These are phyloP conservation scores for Hypocreales sp. DNA, from an alignment of 2,329 filamentous ascomycete genomes.

Conservation along the genomic window DNA sequence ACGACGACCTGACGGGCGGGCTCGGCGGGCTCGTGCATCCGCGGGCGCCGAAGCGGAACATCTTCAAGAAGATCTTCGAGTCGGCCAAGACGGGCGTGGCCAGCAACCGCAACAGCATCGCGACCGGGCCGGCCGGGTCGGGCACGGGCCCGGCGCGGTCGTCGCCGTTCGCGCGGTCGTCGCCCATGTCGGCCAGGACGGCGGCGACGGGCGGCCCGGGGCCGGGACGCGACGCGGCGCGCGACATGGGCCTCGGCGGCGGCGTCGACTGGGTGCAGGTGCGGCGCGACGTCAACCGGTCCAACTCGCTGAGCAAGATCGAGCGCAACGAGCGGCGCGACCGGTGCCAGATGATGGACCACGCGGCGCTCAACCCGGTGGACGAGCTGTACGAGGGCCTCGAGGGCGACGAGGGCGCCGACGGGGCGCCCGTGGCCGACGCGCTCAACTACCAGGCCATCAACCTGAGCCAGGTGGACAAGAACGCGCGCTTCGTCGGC, in stretches of 20 bases:
- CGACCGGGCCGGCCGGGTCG: conserved; percentile 27
- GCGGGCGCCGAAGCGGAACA: conserved; percentile 69
- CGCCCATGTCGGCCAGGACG: conserved; percentile 26
- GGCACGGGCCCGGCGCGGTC: conserved; percentile 28
- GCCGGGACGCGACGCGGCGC: conserved; percentile 34
- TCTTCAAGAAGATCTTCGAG: conserved; percentile 91
- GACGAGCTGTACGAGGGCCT: conserved; percentile 75
- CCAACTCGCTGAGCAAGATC: conserved; percentile 81
- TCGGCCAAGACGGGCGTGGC: conserved; percentile 89
- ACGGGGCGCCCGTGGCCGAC: conserved; percentile 69
- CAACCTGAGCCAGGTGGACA: conserved; percentile 81
- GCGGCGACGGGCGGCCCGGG: conserved; percentile 18
- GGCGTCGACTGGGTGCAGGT: conserved; percentile 92
- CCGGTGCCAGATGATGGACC: conserved; percentile 86
- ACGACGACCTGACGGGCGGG: conserved; percentile 49
- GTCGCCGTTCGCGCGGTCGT: conserved; percentile 25
- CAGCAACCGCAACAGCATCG: conserved; percentile 74
- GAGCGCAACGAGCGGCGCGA: conserved; percentile 76
- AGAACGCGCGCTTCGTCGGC: conserved; percentile 82
- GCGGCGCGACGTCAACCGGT: conserved; percentile 84
- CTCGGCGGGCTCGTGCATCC: conserved; percentile 67
- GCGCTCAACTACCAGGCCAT: conserved; percentile 67
- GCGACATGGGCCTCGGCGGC: conserved; percentile 53
- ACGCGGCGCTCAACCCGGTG: conserved; percentile 74
- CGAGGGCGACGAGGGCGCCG: conserved; percentile 78